phyloP scores from a whole-genome alignment of 164 flowering plant species.

The Chimonanthus salicifolius region DNA sequence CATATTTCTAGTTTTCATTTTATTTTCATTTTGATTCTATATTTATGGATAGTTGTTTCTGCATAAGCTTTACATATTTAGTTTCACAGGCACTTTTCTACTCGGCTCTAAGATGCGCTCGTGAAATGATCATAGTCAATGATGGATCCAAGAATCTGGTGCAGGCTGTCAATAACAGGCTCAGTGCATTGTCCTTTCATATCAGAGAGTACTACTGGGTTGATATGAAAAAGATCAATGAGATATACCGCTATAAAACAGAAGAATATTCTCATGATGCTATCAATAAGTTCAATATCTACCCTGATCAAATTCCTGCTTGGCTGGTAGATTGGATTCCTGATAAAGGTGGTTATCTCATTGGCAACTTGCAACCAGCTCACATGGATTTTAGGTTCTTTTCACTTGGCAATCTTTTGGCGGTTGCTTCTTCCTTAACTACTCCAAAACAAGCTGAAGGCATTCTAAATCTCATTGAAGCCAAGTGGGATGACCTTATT shows the following conservation, averaged over 20 bases:
- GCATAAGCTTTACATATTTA: not conserved
- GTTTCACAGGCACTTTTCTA: constrained; percentile 67
- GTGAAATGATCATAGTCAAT: constrained; percentile 69
- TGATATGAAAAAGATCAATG: constrained; percentile 79
- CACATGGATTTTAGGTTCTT: constrained; percentile 96
- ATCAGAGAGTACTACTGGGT: constrained; percentile 90
- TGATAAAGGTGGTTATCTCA: constrained; percentile 75
- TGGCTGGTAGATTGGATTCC: constrained; percentile 95
- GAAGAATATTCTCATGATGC: constrained; percentile 90
- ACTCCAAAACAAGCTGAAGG: constrained; percentile 72
- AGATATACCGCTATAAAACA: constrained; percentile 86
- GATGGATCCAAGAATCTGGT: constrained; percentile 70
- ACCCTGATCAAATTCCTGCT: constrained; percentile 83
- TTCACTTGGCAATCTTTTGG: constrained; percentile 84
- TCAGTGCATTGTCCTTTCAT: constrained; percentile 87
- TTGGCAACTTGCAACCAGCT: constrained; percentile 90
- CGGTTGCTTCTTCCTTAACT: constrained; percentile 77
- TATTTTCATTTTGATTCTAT: no score
- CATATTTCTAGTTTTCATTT: no score
- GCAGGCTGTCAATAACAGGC: constrained; percentile 74
- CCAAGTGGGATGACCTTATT: constrained; percentile 86
- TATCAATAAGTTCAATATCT: constrained; percentile 84
- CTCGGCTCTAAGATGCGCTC: constrained; percentile 72
- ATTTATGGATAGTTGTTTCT: no score
- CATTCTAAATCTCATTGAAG: constrained; percentile 65